A percentile compares a stretch with the other conserved stretches of the same genome.
phyloP scores from a whole-genome alignment of 768 basidiomycete species.

The Pisolithus sp. region DNA sequence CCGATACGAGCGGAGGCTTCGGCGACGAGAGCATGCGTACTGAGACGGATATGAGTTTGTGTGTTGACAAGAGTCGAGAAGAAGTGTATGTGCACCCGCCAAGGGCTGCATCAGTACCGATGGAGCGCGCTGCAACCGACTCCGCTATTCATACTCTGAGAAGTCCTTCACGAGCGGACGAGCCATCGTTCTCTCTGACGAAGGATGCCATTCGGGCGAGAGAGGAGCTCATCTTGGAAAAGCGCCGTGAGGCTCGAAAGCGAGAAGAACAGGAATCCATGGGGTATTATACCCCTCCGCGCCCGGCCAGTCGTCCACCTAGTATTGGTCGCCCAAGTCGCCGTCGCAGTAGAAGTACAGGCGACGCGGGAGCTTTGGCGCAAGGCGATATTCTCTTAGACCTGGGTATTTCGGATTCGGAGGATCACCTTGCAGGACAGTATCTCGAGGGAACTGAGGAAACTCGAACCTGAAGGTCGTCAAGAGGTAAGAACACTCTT shows the following conservation, averaged over 20 bases:
- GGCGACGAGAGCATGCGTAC: constrained; percentile 26
- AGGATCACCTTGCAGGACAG: constrained; percentile 58
- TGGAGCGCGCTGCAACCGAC: constrained; percentile 51
- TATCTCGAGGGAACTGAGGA: constrained; percentile 68
- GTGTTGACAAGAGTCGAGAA: constrained; percentile 20
- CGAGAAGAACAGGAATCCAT: constrained; percentile 43
- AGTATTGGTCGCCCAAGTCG: constrained; percentile 45
- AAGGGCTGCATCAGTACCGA: constrained; percentile 18
- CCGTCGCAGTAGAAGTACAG: constrained; percentile 73
- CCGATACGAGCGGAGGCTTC: constrained; percentile 28
- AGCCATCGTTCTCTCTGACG: constrained; percentile 38
- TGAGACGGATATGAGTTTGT: constrained; percentile 28
- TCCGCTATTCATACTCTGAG: constrained; percentile 30
- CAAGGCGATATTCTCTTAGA: constrained; percentile 32
- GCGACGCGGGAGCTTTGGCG: constrained; percentile 52
- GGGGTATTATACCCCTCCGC: constrained; percentile 30
- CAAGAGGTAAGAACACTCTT: constrained; percentile 15
- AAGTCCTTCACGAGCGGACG: constrained; percentile 26
- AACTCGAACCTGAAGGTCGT: constrained; percentile 35
- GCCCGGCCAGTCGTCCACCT: constrained; percentile 18
- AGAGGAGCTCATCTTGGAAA: constrained; percentile 67
- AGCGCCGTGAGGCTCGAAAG: constrained; percentile 54
- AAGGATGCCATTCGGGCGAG: constrained; percentile 63
- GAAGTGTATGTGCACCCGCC: constrained; percentile 7
- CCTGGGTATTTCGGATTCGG: constrained; percentile 32